Evolutionary conservation across 352 stramenopile genomes (phyloP), one percentile per base, ranked within the genome.

Genomic region (Pythium periplocum): DNA sequence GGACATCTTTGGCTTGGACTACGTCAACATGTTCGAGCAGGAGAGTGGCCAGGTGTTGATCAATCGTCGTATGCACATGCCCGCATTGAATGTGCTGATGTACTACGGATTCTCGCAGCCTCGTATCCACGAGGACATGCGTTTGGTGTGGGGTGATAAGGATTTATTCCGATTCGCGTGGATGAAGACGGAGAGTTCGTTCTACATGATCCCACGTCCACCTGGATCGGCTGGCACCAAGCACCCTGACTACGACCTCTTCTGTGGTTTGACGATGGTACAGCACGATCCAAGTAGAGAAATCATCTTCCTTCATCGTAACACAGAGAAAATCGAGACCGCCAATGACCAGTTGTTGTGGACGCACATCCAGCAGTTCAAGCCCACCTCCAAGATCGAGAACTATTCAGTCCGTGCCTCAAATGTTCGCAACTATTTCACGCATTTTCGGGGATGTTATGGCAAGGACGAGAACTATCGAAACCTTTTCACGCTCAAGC

Each of bases 101-200:
- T 87, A 83, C 55, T 90, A 86, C 55, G 74, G 62, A 1, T 26
- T 26, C 17, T 57, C 68, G 5, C 62, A 78, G 26, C 68, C 72
- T 0, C 45, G 48, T 7, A 49, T 84, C 4, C 63, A 79, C 11
- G 76, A 88, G 46, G 48, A 60, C 3, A 48, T 90, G 37, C 58
- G 64, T 3, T 66, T 92, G 1, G 68, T 79, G 4, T 90, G 77
- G 77, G 82, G 82, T 6, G 82, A 92, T 60, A 92, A 92, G 49
- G 81, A 91, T 48, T 57, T 91, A 0, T 92, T 90, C 53, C 77
- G 82, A 8, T 78, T 92, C 37, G 78, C 78, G 45, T 91, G 81
- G 81, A 59, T 83, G n/a, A 89, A 89, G 53, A 84, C 74, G 0
- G 58, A 67, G 1, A 83, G 61, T 53, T 58, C 58, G 1, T 89